Percentiles rank a stretch among this genome's conserved stretches.
These are phyloP conservation scores for Borealophlyctis nickersoniae DNA, from an alignment of 192 early-diverging fungal species.

Conservation along the genomic window DNA sequence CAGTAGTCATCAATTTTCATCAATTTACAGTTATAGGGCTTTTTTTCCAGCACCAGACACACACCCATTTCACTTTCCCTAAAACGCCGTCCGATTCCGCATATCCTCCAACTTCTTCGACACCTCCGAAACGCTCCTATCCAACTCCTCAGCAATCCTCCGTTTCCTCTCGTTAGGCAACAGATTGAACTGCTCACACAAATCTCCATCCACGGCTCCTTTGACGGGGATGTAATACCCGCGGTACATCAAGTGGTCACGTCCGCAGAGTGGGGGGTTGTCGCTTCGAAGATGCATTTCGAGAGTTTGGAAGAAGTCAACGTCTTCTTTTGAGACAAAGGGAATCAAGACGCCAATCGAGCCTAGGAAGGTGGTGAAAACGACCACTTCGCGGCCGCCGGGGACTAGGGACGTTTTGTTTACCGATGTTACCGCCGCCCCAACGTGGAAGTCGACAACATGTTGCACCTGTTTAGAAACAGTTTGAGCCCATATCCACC, in stretches of 20 bases:
- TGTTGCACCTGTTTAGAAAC: constrained; percentile 49
- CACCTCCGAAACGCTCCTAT: constrained; percentile 78
- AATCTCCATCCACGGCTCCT: constrained; percentile 78
- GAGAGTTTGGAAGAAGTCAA: constrained; percentile 87
- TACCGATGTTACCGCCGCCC: constrained; percentile 83
- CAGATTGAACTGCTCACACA: constrained; percentile 84
- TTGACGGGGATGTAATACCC: constrained; percentile 73
- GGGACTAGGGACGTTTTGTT: constrained; percentile 73
- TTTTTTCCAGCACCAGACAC: too few species aligned
- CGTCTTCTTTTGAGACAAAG: constrained; percentile 83
- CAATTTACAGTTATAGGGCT: too few species aligned
- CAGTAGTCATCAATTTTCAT: too few species aligned
- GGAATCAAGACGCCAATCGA: constrained; percentile 81
- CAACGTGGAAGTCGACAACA: constrained; percentile 77
- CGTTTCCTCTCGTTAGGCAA: constrained; percentile 71
- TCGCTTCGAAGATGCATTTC: constrained; percentile 85
- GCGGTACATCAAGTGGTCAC: constrained; percentile 88
- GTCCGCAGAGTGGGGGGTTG: constrained; percentile 69
- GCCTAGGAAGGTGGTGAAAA: constrained; percentile 88
- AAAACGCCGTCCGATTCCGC: constrained; percentile 49
- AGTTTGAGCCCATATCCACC: neutral
- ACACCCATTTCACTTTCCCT: neutral
- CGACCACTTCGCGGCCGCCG: constrained; percentile 80
- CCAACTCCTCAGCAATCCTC: constrained; percentile 82
- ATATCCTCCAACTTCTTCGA: constrained; percentile 94